These are phyloP conservation scores for Halophytophthora batemanensis DNA, from an alignment of 352 stramenopile genomes.

Conservation along the genomic window DNA sequence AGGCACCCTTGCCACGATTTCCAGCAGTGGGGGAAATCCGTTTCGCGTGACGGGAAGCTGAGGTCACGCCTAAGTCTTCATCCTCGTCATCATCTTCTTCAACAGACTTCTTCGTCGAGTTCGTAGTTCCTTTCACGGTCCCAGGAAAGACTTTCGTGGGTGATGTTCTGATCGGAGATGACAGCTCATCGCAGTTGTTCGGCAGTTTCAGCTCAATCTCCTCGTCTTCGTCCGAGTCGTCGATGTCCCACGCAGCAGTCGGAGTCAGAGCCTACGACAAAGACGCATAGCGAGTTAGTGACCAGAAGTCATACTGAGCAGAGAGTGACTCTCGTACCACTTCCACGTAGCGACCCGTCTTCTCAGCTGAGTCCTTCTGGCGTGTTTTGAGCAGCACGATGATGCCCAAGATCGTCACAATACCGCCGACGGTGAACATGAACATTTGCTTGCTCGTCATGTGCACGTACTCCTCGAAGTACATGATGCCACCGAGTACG, in stretches of 20 bases:
- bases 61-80: conserved; percentile 15
- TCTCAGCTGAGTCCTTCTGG: conserved; percentile 26
- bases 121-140: conserved; percentile 3
- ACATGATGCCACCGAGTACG: conserved; percentile 90
- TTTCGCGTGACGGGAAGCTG: conserved; percentile 20
- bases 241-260: conserved; percentile 70
- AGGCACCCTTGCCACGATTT: conserved; percentile 12
- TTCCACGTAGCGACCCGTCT: conserved; percentile 54
- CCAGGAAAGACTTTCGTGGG: conserved; percentile 20
- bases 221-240: conserved; percentile 82
- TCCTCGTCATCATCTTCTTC: conserved; percentile 15
- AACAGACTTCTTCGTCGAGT: not conserved
- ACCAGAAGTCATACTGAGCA: no score
- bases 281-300: conserved; percentile 4
- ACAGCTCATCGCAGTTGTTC: not conserved
- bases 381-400: conserved; percentile 70
- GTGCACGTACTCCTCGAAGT: conserved; percentile 90
- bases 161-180: no score
- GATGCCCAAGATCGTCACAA: conserved; percentile 78
- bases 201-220: conserved; percentile 63
- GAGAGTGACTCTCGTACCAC: conserved; percentile 41
- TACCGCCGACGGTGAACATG: conserved; percentile 77
- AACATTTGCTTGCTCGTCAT: conserved; percentile 74
- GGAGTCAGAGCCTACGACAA: conserved; percentile 60
- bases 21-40: conserved; percentile 16